Evolutionary conservation across 345 rosid species (phyloP).

Genomic region (rapeseed (Brassica napus)): Da-Ae NC_063441.1:16181501-16182000

Average conservation of each 20-base stretch:
- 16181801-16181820: slow-evolving; percentile 73
- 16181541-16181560: not conserved
- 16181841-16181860: slow-evolving; percentile 70
- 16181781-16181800: slow-evolving; percentile 58
- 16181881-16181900: slow-evolving; percentile 22
- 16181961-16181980: slow-evolving; percentile 48
- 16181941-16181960: slow-evolving; percentile 48
- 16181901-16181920: slow-evolving; percentile 35
- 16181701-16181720: slow-evolving; percentile 85
- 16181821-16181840: slow-evolving; percentile 73
- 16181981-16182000: slow-evolving; percentile 53
- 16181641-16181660: slow-evolving; percentile 75
- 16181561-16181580: slow-evolving; percentile 88
- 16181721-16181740: slow-evolving; percentile 89
- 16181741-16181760: slow-evolving; percentile 88
- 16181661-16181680: slow-evolving; percentile 76
- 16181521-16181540: not conserved
- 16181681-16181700: slow-evolving; percentile 77
- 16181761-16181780: slow-evolving; percentile 78
- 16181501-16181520: not conserved
- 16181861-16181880: slow-evolving; percentile 66
- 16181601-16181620: slow-evolving; percentile 58
- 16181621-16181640: slow-evolving; percentile 88
- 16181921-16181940: slow-evolving; percentile 63
- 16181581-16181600: slow-evolving; percentile 67